Base-by-base conservation (phyloP, 805 yeast genomes). In the Candida suzukii region DNA sequence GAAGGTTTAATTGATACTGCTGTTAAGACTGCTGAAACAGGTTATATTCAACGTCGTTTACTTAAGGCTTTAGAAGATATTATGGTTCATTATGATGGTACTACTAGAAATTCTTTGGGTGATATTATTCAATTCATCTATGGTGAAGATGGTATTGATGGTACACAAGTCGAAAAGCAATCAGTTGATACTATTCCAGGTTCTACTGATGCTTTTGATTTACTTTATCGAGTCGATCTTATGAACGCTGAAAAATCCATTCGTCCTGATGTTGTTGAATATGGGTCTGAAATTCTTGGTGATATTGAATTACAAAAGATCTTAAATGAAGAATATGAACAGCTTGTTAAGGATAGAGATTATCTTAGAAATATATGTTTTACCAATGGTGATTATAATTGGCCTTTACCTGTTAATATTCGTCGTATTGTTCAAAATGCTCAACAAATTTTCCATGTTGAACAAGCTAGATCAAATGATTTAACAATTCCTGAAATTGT, bases 1-100 rank as follows among this genome's bases (percentile, higher is more conserved):
- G 99, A 93, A 71, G 99, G 99, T 74, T 74, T 93, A 61, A 95
- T 93, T 62, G 99, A 93, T 75, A 93, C 99, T 41, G 99, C 99
- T 14, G 99, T 93, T 38, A 93, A 93, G 65, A 93, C 99, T 33
- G 98, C 99, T 2, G 98, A 91, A 68, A 90, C 98, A 22, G 98
- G 98, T 69, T 91, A 91, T 64, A 90, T 91, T 59, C 98, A 91
- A 69, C 91, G 98, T 74, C 91, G 98, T 76, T 71, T 91, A 63
- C 95, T 91, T 36, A 91, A 91, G 64, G 98, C 98, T 24, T 70
- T 90, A 66, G 98, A 90, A 61, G 98, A 90, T 68, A 88, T 90
- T 50, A 88, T 88, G 95, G 97, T 90, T 35, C 96, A 91, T 60
- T 93, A 93, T 57, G 99, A 93, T 70, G 96, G 96, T 59, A 91